Conservation (phyloP, 2,329 filamentous ascomycete genomes). For the Aspergillus sp. region DNA sequence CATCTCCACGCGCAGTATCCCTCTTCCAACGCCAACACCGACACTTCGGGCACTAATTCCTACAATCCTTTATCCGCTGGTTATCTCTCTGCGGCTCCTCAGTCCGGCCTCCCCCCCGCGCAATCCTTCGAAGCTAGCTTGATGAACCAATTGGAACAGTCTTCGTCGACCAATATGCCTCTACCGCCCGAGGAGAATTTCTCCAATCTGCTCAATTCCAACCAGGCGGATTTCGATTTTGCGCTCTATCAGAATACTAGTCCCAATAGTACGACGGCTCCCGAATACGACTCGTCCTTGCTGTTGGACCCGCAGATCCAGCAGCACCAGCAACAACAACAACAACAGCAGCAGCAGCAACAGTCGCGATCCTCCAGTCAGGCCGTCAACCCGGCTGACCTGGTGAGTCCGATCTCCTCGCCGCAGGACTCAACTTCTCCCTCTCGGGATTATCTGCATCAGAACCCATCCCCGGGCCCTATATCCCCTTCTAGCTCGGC, state of each 20-base stretch:
- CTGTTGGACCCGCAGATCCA: slow-evolving; percentile 36
- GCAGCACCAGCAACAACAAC: slow-evolving; percentile 11
- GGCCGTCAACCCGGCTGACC: slow-evolving; percentile 38
- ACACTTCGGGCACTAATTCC: slow-evolving; percentile 24
- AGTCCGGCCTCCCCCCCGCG: slow-evolving; percentile 23
- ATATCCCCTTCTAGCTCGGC: slow-evolving; percentile 49
- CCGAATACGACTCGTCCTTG: slow-evolving; percentile 32
- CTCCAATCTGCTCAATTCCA: slow-evolving; percentile 33
- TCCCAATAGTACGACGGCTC: slow-evolving; percentile 20
- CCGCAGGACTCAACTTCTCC: slow-evolving; percentile 45
- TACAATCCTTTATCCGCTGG: slow-evolving; percentile 25
- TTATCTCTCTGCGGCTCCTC: slow-evolving; percentile 26
- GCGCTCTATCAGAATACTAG: slow-evolving; percentile 29
- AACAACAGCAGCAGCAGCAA: slow-evolving; percentile 18
- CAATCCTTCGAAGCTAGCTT: slow-evolving; percentile 33
- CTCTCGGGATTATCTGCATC: slow-evolving; percentile 14
- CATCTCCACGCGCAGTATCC: slow-evolving; percentile 36
- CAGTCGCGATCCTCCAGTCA: slow-evolving; percentile 13
- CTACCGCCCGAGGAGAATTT: slow-evolving; percentile 29
- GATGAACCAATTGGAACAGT: slow-evolving; percentile 24
- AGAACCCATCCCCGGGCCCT: slow-evolving; percentile 43
- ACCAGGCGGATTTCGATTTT: slow-evolving; percentile 32
- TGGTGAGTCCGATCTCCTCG: slow-evolving; percentile 40
- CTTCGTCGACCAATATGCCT: slow-evolving; percentile 19
- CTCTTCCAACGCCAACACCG: slow-evolving; percentile 26